Conservation (phyloP, 2,329 filamentous ascomycete species). For the Stachybotrys elegans region DNA sequence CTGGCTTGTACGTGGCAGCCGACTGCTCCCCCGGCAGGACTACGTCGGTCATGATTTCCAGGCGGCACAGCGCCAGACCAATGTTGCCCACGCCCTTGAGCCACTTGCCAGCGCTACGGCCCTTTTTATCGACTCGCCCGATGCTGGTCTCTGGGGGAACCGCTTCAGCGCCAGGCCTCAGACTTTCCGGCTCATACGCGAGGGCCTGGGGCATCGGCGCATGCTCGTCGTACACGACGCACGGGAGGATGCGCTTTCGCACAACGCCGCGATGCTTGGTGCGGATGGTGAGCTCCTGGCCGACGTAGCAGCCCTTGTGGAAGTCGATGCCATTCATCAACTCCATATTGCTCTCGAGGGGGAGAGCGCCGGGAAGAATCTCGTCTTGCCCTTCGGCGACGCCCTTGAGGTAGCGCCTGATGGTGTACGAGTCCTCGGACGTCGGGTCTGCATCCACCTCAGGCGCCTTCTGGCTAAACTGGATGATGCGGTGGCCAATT, state of each 20-base stretch:
- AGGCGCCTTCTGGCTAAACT: constrained; percentile 22
- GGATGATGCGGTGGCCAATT: constrained; percentile 48
- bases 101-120: constrained; percentile 76
- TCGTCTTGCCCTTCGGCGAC: constrained; percentile 82
- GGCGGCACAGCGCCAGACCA: constrained; percentile 77
- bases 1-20: constrained; percentile 55
- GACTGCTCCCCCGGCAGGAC: constrained; percentile 63
- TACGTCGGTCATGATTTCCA: constrained; percentile 87
- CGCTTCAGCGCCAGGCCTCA: constrained; percentile 24
- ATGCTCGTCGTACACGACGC: constrained; percentile 59
- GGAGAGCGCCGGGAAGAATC: constrained; percentile 69
- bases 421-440: constrained; percentile 59
- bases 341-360: constrained; percentile 88
- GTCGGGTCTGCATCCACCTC: constrained; percentile 39
- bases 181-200: constrained; percentile 37
- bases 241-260: constrained; percentile 80
- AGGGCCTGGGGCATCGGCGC: constrained; percentile 33
- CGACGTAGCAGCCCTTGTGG: constrained; percentile 93
- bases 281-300: constrained; percentile 92
- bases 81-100: constrained; percentile 76
- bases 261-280: constrained; percentile 94
- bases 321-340: constrained; percentile 83
- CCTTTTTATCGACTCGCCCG: constrained; percentile 46
- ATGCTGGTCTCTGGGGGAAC: constrained; percentile 45
- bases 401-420: constrained; percentile 74